phyloP scores from a whole-genome alignment of 805 yeast species.

The Vanderwaltozyma tropicalis region DNA sequence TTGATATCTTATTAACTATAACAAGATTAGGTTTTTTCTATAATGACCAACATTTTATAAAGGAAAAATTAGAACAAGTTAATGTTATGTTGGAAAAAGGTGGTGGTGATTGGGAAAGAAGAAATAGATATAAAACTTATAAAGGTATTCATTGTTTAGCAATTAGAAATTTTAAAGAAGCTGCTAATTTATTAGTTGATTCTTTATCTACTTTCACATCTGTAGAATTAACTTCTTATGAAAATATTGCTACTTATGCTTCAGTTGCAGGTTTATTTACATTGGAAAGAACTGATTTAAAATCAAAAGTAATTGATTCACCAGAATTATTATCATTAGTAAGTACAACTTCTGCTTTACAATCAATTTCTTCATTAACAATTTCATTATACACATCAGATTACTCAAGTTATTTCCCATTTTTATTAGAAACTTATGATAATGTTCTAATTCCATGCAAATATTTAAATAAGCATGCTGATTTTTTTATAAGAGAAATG shows the following conservation, averaged over 20 bases:
- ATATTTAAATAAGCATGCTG: slow-evolving; percentile 68
- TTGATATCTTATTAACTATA: slow-evolving; percentile 74
- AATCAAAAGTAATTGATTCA: slow-evolving; percentile 76
- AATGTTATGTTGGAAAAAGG: slow-evolving; percentile 81
- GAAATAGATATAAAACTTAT: slow-evolving; percentile 89
- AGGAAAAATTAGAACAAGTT: slow-evolving; percentile 63
- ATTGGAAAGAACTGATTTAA: slow-evolving; percentile 74
- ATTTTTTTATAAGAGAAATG: slow-evolving; percentile 81
- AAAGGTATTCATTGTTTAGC: slow-evolving; percentile 76
- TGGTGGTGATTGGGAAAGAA: slow-evolving; percentile 99
- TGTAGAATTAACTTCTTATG: slow-evolving; percentile 79
- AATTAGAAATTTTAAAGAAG: slow-evolving; percentile 76
- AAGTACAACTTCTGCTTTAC: slow-evolving; percentile 59
- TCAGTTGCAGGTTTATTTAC: slow-evolving; percentile 79
- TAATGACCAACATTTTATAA: slow-evolving; percentile 61
- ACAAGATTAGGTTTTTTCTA: slow-evolving; percentile 85
- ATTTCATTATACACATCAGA: slow-evolving; percentile 84
- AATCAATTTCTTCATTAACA: slow-evolving; percentile 73
- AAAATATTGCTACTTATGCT: slow-evolving; percentile 81
- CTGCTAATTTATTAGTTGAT: slow-evolving; percentile 77
- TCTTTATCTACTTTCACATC: slow-evolving; percentile 93
- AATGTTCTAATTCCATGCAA: slow-evolving; percentile 52
- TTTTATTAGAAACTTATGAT: slow-evolving; percentile 68
- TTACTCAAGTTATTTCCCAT: slow-evolving; percentile 67
- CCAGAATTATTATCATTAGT: slow-evolving; percentile 82